Percentiles rank a stretch among this genome's conserved stretches.
Conservation (phyloP, 805 yeast species). For the Lipomyces yamadae region DNA sequence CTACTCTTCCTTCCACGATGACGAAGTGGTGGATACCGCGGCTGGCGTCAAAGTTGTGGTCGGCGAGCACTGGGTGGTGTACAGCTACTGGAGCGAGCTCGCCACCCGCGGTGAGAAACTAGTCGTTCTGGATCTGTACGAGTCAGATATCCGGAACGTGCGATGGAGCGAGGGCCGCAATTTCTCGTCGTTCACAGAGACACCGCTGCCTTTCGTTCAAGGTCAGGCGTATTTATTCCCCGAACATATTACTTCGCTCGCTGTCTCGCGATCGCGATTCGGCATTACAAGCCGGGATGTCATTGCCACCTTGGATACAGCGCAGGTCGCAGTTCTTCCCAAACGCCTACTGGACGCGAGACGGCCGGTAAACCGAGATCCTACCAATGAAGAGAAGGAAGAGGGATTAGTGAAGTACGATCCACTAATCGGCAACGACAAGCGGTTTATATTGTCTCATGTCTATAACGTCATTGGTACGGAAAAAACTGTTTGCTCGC, state of each 20-base stretch:
- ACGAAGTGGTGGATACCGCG: slow-evolving; percentile 50
- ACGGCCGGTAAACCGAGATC: slow-evolving; percentile 61
- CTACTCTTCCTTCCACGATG: slow-evolving; percentile 51
- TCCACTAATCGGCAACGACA: slow-evolving; percentile 60
- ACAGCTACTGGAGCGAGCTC: slow-evolving; percentile 58
- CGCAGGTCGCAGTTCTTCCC: slow-evolving; percentile 68
- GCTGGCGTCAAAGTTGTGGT: slow-evolving; percentile 57
- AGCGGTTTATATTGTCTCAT: slow-evolving; percentile 58
- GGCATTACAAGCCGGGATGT: slow-evolving; percentile 74
- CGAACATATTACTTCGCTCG: slow-evolving; percentile 57
- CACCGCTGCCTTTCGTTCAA: slow-evolving; percentile 54
- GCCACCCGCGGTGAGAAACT: slow-evolving; percentile 57
- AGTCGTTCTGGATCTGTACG: slow-evolving; percentile 78
- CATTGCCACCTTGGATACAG: slow-evolving; percentile 60
- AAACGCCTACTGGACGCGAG: slow-evolving; percentile 70
- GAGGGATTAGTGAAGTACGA: slow-evolving; percentile 73
- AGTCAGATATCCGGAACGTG: slow-evolving; percentile 60
- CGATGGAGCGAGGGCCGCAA: slow-evolving; percentile 42
- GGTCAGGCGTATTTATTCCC: slow-evolving; percentile 68
- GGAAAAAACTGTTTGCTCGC: slow-evolving; percentile 42
- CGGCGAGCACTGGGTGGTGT: slow-evolving; percentile 85
- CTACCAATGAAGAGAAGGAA: slow-evolving; percentile 57
- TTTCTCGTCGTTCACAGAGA: slow-evolving; percentile 47
- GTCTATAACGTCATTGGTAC: slow-evolving; percentile 50
- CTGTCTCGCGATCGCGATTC: slow-evolving; percentile 61